A percentile compares a stretch with the other conserved stretches of the same genome.
phyloP scores from a whole-genome alignment of 306 rosid species.

The Vigna hirtella region DNA sequence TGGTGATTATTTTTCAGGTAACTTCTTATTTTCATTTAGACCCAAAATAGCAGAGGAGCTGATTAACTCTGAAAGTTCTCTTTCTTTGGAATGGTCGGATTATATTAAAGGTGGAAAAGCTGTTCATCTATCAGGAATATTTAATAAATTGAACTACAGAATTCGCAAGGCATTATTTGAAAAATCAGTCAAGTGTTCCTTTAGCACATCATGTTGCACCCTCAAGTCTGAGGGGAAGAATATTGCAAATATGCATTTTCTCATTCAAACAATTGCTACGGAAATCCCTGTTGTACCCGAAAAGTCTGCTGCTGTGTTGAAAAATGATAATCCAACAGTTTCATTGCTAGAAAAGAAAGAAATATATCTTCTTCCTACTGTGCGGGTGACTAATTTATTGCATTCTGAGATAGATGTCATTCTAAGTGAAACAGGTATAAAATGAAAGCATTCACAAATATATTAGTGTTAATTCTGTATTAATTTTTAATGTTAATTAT shows the following conservation, averaged over 20 bases:
- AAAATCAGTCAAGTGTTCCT: slow-evolving; percentile 68
- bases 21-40: slow-evolving; percentile 86
- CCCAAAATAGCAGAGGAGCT: slow-evolving; percentile 65
- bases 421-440: slow-evolving; percentile 84
- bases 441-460: slow-evolving; percentile 37
- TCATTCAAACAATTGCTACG: slow-evolving; percentile 76
- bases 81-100: slow-evolving; percentile 81
- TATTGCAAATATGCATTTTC: slow-evolving; percentile 72
- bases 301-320: slow-evolving; percentile 46
- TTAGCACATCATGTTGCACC: slow-evolving; percentile 72
- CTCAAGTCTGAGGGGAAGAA: slow-evolving; percentile 61
- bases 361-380: slow-evolving; percentile 89
- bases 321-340: slow-evolving; percentile 58
- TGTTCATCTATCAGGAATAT: slow-evolving; percentile 80
- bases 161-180: slow-evolving; percentile 77
- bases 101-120: slow-evolving; percentile 91
- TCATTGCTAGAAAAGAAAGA: slow-evolving; percentile 85
- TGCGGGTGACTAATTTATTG: slow-evolving; percentile 79
- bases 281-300: slow-evolving; percentile 74
- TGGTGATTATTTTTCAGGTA: slow-evolving; percentile 72
- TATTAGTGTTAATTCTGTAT: slow-evolving; percentile 31
- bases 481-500: slow-evolving; percentile 42
- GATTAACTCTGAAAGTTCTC: slow-evolving; percentile 52
- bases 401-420: slow-evolving; percentile 74
- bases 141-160: slow-evolving; percentile 82